These are phyloP conservation scores for Keqinozyma sinolaborantium DNA, from an alignment of 1,139 yeast genomes.

Conservation along the genomic window DNA sequence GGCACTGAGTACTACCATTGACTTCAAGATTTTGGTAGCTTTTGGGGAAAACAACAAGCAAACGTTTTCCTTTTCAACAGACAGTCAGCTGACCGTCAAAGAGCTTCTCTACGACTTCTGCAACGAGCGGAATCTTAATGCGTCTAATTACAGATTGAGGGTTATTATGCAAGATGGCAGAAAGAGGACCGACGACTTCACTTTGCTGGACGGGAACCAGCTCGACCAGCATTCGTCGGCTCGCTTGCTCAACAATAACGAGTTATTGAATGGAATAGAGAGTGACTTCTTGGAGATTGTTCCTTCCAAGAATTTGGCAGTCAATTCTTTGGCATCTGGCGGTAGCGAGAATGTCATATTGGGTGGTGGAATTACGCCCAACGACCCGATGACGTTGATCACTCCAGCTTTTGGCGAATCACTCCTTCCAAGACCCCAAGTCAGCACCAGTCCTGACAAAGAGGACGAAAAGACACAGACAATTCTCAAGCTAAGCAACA, in stretches of 20 bases:
- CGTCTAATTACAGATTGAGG: constrained; percentile 20
- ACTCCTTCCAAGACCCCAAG: constrained; percentile 3
- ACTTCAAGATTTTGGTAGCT: constrained; percentile 7
- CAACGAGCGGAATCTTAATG: constrained; percentile 22
- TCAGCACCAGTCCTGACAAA: constrained; percentile 1
- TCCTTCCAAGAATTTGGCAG: constrained; percentile 9
- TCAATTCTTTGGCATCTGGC: constrained; percentile 6
- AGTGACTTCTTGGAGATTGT: constrained; percentile 20
- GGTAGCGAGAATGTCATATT: constrained; percentile 7
- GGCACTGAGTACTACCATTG: constrained; percentile 5
- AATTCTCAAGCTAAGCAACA: background rate
- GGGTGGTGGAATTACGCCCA: constrained; percentile 11
- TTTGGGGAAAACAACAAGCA: constrained; percentile 5
- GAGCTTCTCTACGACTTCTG: constrained; percentile 33
- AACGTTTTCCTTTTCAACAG: constrained; percentile 4
- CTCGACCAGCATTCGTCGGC: constrained; percentile 2
- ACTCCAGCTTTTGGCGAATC: constrained; percentile 5
- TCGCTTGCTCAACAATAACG: constrained; percentile 16
- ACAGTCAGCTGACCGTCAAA: constrained; percentile 20
- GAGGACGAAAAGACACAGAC: background rate
- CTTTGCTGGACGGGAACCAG: constrained; percentile 7
- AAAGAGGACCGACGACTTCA: constrained; percentile 6
- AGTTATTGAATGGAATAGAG: constrained; percentile 18
- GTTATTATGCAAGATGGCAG: constrained; percentile 6
- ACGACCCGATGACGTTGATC: constrained; percentile 5